These are phyloP conservation scores for Suillus paluster DNA, from an alignment of 768 basidiomycete genomes.

Conservation along the genomic window DNA sequence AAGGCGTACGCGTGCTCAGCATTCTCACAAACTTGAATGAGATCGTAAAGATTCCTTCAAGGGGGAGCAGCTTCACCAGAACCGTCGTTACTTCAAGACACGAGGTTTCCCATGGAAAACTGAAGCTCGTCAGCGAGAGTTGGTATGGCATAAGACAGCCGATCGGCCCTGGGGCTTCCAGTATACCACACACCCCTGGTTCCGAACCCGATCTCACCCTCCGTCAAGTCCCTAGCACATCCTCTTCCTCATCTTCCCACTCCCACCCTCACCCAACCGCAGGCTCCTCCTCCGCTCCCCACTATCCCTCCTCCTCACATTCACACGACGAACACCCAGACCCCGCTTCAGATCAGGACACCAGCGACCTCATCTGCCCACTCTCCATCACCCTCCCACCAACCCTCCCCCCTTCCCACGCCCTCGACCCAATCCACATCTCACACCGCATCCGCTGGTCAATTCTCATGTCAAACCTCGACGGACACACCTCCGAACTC, in stretches of 20 bases:
- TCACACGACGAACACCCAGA: conserved; percentile 15
- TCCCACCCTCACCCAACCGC: conserved; percentile 4
- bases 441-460: conserved; percentile 83
- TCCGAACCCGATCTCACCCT: conserved; percentile 21
- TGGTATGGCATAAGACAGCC: conserved; percentile 6
- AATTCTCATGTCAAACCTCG: conserved; percentile 79
- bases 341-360: not conserved
- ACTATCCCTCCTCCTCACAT: conserved; percentile 3
- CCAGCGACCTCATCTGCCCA: conserved; percentile 58
- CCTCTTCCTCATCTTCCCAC: conserved; percentile 20
- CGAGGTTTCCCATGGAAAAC: conserved; percentile 65
- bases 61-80: conserved; percentile 62
- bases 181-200: conserved; percentile 13
- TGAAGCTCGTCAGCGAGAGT: conserved; percentile 40
- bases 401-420: conserved; percentile 69
- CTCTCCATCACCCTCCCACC: conserved; percentile 65
- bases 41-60: conserved; percentile 62
- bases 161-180: not conserved
- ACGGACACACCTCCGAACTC: conserved; percentile 94
- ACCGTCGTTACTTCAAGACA: conserved; percentile 67
- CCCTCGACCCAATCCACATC: conserved; percentile 74
- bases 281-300: not conserved
- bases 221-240: conserved; percentile 17
- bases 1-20: conserved; percentile 76
- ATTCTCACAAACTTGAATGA: conserved; percentile 78